These are phyloP conservation scores for Acarospora socialis DNA, from an alignment of 2,329 filamentous ascomycete genomes.

Conservation along the genomic window DNA sequence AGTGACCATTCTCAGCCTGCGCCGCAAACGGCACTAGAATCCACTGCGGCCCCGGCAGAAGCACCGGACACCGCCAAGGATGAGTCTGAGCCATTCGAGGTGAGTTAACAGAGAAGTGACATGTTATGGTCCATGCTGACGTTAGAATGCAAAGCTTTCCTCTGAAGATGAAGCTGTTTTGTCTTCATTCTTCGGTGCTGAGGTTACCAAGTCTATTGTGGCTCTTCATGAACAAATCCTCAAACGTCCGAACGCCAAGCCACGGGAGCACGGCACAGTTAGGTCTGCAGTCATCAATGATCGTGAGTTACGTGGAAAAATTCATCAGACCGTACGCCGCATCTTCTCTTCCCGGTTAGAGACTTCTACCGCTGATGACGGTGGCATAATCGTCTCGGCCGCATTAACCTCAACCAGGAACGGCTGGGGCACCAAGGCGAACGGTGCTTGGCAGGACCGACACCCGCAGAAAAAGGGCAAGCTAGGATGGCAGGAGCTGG, in stretches of 20 bases:
- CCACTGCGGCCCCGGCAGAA: constrained; percentile 7
- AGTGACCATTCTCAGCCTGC: not conserved
- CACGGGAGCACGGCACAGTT: constrained; percentile 40
- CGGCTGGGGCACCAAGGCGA: no score
- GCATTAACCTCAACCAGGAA: constrained; percentile 23
- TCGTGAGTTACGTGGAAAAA: constrained; percentile 45
- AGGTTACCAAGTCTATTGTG: constrained; percentile 36
- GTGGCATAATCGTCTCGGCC: constrained; percentile 46
- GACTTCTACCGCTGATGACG: constrained; percentile 59
- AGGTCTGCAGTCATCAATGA: constrained; percentile 42
- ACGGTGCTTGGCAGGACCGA: constrained; percentile 10
- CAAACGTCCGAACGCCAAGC: constrained; percentile 39
- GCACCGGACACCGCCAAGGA: constrained; percentile 8
- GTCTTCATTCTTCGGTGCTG: constrained; percentile 35
- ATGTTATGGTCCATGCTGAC: not conserved
- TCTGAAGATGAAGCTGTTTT: constrained; percentile 32
- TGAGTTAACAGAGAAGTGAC: not conserved
- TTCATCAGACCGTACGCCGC: constrained; percentile 55
- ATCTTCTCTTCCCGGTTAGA: constrained; percentile 70
- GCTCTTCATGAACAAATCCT: constrained; percentile 41
- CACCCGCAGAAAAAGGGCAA: constrained; percentile 25
- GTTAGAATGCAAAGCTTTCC: constrained; percentile 23
- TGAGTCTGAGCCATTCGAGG: constrained; percentile 8
- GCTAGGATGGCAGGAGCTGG: constrained; percentile 49
- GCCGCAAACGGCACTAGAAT: not conserved